phyloP scores from a whole-genome alignment of 495 filamentous ascomycete species.

The Daldinia childiae region DNA sequence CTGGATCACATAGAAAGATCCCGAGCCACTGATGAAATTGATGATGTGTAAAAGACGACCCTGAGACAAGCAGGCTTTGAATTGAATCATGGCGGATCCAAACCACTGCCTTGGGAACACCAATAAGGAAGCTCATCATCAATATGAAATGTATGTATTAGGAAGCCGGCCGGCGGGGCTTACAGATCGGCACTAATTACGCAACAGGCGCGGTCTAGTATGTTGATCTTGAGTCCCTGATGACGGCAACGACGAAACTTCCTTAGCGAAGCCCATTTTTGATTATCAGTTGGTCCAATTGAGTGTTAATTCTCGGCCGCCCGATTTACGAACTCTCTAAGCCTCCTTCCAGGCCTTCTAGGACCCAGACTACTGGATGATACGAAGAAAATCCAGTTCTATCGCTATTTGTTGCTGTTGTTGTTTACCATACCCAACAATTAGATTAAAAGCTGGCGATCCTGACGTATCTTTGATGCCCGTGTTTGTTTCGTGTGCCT shows the following conservation, averaged over 20 bases:
- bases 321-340: constrained; percentile 7
- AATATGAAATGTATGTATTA: constrained; percentile 18
- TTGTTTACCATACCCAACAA: constrained; percentile 10
- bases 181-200: constrained; percentile 38
- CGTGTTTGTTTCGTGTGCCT: constrained; percentile 40
- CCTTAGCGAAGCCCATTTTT: constrained; percentile 13
- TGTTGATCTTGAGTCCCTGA: constrained; percentile 32
- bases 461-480: constrained; percentile 32
- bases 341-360: too few relatives aligned
- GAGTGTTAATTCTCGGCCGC: neutral
- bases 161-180: constrained; percentile 22
- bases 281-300: constrained; percentile 16
- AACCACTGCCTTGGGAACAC: constrained; percentile 19
- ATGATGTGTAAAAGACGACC: constrained; percentile 30
- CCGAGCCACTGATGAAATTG: constrained; percentile 30
- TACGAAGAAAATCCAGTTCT: constrained; percentile 5
- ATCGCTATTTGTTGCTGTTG: neutral
- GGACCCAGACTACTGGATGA: constrained; percentile 7
- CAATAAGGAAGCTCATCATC: constrained; percentile 27
- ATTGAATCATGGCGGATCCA: constrained; percentile 21
- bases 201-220: constrained; percentile 25
- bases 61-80: constrained; percentile 32
- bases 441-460: constrained; percentile 34
- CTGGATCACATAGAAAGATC: neutral
- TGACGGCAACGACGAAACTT: constrained; percentile 35